These are phyloP conservation scores for Lecanoromycetidae sp. DNA, from an alignment of 2,329 filamentous ascomycete genomes.

Conservation along the genomic window DNA sequence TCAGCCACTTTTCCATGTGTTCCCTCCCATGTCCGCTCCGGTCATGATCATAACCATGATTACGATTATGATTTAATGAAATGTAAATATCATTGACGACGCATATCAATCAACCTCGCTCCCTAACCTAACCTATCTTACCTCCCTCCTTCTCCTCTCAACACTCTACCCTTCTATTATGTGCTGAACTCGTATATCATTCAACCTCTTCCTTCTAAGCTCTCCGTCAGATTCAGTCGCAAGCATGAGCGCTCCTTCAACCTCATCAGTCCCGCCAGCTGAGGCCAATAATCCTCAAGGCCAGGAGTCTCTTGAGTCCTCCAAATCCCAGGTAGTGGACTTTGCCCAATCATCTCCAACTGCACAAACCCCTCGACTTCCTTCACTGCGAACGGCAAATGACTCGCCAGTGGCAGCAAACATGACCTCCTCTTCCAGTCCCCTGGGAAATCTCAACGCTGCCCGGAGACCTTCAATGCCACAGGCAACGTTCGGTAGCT, in stretches of 20 bases:
- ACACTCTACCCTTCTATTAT: background rate
- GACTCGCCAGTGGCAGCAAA: constrained; percentile 40
- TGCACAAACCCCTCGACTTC: constrained; percentile 38
- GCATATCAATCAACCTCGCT: background rate
- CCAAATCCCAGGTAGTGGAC: constrained; percentile 4
- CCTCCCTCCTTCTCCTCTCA: background rate
- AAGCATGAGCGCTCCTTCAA: constrained; percentile 5
- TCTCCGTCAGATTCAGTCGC: background rate
- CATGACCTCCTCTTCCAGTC: constrained; percentile 76
- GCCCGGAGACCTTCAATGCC: constrained; percentile 42
- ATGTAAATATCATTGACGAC: background rate
- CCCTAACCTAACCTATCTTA: background rate
- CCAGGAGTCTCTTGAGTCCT: background rate
- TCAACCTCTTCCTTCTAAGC: background rate
- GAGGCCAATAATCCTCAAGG: constrained; percentile 12
- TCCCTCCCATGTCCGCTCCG: background rate
- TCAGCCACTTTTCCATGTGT: too few relatives aligned
- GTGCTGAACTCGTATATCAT: background rate
- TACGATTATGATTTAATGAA: background rate
- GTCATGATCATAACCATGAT: background rate
- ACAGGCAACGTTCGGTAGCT: constrained; percentile 31
- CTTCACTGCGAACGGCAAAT: constrained; percentile 45
- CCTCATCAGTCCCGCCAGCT: constrained; percentile 11
- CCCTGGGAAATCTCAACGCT: constrained; percentile 62
- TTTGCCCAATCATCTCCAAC: constrained; percentile 22